Evolutionary conservation across 2,329 filamentous ascomycete genomes (phyloP), one percentile per base, ranked within the genome.

Genomic region (Hymenotorrendiella dingleyae): DNA sequence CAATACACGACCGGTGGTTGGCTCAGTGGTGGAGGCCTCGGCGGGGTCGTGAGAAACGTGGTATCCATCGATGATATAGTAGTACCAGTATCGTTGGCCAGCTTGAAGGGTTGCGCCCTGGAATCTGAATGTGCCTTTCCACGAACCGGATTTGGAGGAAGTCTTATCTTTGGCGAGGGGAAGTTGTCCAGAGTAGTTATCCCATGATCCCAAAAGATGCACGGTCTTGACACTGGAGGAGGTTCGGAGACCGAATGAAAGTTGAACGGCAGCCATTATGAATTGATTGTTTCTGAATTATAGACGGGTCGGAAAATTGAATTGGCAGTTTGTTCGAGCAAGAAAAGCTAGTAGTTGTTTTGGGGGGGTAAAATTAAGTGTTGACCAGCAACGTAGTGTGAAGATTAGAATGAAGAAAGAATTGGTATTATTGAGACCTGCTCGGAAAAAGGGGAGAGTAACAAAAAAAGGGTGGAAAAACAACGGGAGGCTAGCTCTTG

Each of bases 51-150:
- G 91, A 49, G 90, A 90, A 66, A 94, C 84, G 68, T 96, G 90
- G 80, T 96, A 96, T 58, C 93, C 93, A 67, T 98, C 93, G 67
- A 97, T 93, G 81, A 97, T 96, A 78, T 96, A 98, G 81, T 98
- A 98, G 82, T 97, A 98, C 93, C 93, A 98, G 81, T 97, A 97
- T 64, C 91, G 84, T 65, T 87, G 82, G 65, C 91, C 89, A 59
- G 87, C 75, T 73, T 91, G 82, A 59, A 97, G 78, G 47, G 87
- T 91, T 50, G 80, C 71, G 64, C 84, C 84, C 70, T 93, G 86
- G 73, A 98, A 96, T 71, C 88, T 84, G 76, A 98, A 96, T 61
- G 88, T 94, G 62, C 91, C 93, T 67, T 90, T 86, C 89, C 91
- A 97, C 57, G 85, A 85, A 63, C 89, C 89, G 44, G 84, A 80